Conservation (phyloP, 179 eudicot genomes). For the Silene coronaria region DNA sequence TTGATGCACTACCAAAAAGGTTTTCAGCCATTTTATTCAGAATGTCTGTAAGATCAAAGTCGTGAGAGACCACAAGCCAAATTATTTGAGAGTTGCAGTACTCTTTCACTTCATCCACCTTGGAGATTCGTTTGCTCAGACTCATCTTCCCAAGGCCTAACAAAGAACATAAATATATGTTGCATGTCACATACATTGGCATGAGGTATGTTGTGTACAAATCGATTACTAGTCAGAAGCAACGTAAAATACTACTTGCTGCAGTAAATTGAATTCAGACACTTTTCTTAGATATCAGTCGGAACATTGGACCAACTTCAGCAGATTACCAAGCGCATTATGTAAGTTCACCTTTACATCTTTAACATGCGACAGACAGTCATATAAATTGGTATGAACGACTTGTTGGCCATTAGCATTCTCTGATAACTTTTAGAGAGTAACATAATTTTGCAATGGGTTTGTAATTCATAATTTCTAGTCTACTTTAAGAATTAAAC, state of each 20-base stretch:
- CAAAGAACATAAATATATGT: not conserved
- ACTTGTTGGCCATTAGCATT: too few species aligned
- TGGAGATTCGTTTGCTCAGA: conserved; percentile 19
- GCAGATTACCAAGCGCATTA: not conserved
- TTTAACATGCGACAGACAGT: not conserved
- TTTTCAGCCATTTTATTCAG: conserved; percentile 26
- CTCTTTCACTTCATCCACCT: conserved; percentile 6
- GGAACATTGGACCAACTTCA: too few species aligned
- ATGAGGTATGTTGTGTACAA: not conserved
- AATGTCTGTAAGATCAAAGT: conserved; percentile 13
- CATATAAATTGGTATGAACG: too few species aligned
- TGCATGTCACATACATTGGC: not conserved
- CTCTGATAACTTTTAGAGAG: too few species aligned
- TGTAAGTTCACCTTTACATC: not conserved
- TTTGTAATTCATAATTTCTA: too few species aligned
- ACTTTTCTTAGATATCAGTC: not conserved
- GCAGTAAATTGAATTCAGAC: not conserved
- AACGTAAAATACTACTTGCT: too few species aligned
- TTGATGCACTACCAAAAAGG: not conserved
- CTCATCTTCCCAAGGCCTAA: conserved; percentile 34
- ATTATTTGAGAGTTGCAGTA: conserved; percentile 15
- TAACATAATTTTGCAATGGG: too few species aligned
- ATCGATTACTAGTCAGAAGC: too few species aligned
- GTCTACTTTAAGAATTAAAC: too few species aligned
- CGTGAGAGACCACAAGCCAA: conserved; percentile 30